phyloP scores from a whole-genome alignment of 768 basidiomycete species.

The Agrocybe praecox region DNA sequence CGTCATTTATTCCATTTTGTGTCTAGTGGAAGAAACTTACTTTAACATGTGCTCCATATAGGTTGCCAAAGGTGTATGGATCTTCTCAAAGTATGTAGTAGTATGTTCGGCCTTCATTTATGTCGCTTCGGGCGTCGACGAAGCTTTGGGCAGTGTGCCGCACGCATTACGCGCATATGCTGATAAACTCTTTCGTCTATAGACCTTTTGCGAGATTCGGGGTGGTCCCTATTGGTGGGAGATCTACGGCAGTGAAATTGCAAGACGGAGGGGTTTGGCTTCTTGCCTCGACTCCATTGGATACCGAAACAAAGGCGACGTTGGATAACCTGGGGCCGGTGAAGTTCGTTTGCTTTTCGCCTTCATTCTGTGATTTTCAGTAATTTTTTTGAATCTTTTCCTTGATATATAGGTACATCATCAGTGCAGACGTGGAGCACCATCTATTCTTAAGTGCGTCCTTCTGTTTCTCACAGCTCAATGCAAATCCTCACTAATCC shows the following conservation, averaged over 20 bases:
- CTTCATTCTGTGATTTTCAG: not conserved
- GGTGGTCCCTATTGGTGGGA: slow-evolving; percentile 75
- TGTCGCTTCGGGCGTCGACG: too few relatives aligned
- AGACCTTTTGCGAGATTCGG: slow-evolving; percentile 73
- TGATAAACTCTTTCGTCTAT: not conserved
- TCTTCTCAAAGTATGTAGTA: slow-evolving; percentile 61
- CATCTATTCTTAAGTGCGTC: slow-evolving; percentile 56
- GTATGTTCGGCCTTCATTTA: too few relatives aligned
- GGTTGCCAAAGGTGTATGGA: slow-evolving; percentile 61
- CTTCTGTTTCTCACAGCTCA: not conserved
- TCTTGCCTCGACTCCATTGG: slow-evolving; percentile 78
- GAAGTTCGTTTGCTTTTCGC: slow-evolving; percentile 41
- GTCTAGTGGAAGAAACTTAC: not conserved
- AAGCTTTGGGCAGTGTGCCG: not conserved
- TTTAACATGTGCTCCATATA: slow-evolving; percentile 15
- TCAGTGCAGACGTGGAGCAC: slow-evolving; percentile 61
- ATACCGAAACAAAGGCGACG: slow-evolving; percentile 61
- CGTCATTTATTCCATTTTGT: not conserved
- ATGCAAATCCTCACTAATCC: too few relatives aligned
- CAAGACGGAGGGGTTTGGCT: slow-evolving; percentile 74
- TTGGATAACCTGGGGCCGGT: slow-evolving; percentile 70
- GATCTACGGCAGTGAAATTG: slow-evolving; percentile 81
- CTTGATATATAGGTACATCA: slow-evolving; percentile 61
- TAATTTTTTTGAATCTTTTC: too few relatives aligned
- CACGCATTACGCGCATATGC: not conserved